These are phyloP conservation scores for Centrapalus pauciflorus DNA, from an alignment of 129 eudicot species.

Conservation along the genomic window DNA sequence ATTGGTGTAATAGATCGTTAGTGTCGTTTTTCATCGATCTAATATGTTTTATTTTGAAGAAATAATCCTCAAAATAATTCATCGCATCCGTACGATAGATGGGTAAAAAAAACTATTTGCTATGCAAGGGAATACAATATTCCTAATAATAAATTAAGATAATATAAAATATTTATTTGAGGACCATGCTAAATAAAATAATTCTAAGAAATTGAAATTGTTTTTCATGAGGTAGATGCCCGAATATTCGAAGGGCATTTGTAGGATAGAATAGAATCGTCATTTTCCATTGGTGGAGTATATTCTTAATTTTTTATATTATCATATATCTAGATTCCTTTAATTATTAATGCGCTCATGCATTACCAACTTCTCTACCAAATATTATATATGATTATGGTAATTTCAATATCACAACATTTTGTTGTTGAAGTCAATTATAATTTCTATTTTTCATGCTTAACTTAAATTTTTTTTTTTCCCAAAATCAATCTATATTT, in stretches of 20 bases:
- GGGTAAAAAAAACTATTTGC: background rate
- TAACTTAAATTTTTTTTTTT: too few relatives aligned
- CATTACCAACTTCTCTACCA: conserved; percentile 8
- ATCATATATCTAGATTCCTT: conserved; percentile 28
- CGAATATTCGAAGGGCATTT: conserved; percentile 32
- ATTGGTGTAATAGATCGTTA: too few relatives aligned
- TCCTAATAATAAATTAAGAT: background rate
- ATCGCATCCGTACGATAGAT: background rate
- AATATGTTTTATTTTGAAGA: too few relatives aligned
- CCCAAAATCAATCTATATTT: too few relatives aligned
- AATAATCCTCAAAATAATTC: too few relatives aligned
- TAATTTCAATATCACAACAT: too few relatives aligned
- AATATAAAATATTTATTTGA: conserved; percentile 10
- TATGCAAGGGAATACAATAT: background rate
- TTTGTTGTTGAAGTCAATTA: too few relatives aligned
- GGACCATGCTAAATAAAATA: conserved; percentile 19
- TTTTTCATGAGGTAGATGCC: conserved; percentile 19
- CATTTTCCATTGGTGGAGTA: conserved; percentile 26
- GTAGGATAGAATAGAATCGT: conserved; percentile 1
- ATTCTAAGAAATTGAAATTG: background rate
- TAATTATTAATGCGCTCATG: background rate
- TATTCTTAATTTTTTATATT: conserved; percentile 27
- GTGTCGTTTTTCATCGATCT: too few relatives aligned
- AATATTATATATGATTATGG: too few relatives aligned
- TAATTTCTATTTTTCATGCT: too few relatives aligned